Conservation (phyloP, 2,329 filamentous ascomycete species). For the Trichoderma asperellum region DNA sequence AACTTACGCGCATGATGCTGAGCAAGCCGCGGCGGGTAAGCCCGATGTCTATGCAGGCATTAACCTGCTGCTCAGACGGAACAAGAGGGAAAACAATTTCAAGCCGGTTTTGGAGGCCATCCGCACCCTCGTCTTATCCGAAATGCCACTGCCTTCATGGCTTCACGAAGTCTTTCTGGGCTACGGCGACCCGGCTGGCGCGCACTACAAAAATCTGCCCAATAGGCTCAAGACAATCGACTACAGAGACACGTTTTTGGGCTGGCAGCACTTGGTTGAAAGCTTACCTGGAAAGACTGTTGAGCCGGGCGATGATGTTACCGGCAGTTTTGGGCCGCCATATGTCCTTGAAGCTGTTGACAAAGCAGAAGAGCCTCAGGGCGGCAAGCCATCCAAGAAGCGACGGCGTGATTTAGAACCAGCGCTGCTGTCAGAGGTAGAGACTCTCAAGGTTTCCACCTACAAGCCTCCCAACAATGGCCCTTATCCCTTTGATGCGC, state of each 20-base stretch:
- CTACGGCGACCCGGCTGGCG: conserved; percentile 88
- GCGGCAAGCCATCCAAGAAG: conserved; percentile 76
- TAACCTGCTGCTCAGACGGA: conserved; percentile 83
- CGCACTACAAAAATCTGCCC: conserved; percentile 80
- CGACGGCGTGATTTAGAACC: conserved; percentile 78
- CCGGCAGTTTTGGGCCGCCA: conserved; percentile 79
- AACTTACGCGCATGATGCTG: conserved; percentile 77
- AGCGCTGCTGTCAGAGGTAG: conserved; percentile 62
- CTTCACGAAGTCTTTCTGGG: conserved; percentile 97
- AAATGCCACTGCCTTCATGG: conserved; percentile 86
- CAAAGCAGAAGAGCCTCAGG: conserved; percentile 54
- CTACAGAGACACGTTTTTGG: conserved; percentile 90
- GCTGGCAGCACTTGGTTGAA: conserved; percentile 92
- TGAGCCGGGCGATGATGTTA: conserved; percentile 73
- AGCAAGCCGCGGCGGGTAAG: conserved; percentile 66
- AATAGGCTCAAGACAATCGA: conserved; percentile 81
- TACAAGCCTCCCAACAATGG: conserved; percentile 89
- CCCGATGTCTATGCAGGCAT: conserved; percentile 80
- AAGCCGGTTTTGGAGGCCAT: conserved; percentile 92
- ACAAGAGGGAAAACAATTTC: conserved; percentile 94
- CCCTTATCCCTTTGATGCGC: conserved; percentile 83
- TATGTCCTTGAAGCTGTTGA: conserved; percentile 77
- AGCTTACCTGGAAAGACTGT: conserved; percentile 86
- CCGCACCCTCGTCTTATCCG: conserved; percentile 79
- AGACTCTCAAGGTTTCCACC: conserved; percentile 80